Base-by-base conservation (phyloP, 2,329 filamentous ascomycete species). In the Exophiala lecanii-corni region DNA sequence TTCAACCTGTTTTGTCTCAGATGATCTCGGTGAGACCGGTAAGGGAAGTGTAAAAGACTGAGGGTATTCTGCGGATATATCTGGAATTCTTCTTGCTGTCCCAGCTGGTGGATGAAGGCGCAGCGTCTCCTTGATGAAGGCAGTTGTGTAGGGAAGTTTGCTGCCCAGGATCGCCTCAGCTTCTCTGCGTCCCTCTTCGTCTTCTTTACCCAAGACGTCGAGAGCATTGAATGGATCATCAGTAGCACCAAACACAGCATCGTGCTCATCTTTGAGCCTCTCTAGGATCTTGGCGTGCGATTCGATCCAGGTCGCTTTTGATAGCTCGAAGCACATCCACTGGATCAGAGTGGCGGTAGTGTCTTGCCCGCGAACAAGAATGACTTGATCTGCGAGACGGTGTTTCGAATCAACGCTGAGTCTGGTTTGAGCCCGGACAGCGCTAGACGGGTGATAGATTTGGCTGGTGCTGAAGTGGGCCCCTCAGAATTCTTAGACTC, bases 221-320 rank as follows among this genome's bases (percentile, higher is more conserved):
- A 53, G 48, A 3, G 44, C 44, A 13, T 47, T 39, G 39, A 51
- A 51, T 2, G 47, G 47, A 10, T 50, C 55, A 30, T 71, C 63
- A 12, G 21, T 35, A 0, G 62, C 41, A 7, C 74, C 71, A 32
- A 79, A 70, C 9, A 79, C 63, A 1, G 62, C 59, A 49, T 76
- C 71, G 52, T 76, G 74, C 56, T 81, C 77, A 20, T 63, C 57
- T 15, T 65, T 59, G n/a, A 74, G 62, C 2, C 58, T 59, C 4
- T 54, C 51, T n/a, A 66, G 56, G 21, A 57, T 54, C 5, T 54
- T 44, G 1, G 59, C 61, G 25, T 63, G 43, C 13, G 38, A 20
- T 2, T 39, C 39, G 4, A 40, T 47, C 39, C 44, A 50, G 10
- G 43, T 45, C 5, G 38, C 38, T 28, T 53, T 53, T 10, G 44